Base-by-base conservation (phyloP, 768 basidiomycete genomes). In the Trametes punicea region DNA sequence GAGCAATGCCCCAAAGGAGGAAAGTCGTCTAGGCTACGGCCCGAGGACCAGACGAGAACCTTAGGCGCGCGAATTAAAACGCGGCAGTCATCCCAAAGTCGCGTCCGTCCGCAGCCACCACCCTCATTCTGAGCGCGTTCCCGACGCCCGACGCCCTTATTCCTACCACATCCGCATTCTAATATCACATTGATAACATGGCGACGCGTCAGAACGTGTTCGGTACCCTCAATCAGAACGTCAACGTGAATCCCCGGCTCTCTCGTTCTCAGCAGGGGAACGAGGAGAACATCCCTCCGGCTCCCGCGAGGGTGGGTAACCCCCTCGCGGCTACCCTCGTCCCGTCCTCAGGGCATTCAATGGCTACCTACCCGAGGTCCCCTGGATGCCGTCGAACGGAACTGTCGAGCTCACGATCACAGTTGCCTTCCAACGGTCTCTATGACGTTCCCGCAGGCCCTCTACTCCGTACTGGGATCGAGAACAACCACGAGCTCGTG, bases 61-160 rank as follows among this genome's bases (percentile, higher is more conserved):
- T 29, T 50, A 50, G 38, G 49, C 49, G 49, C 49, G 26, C 38
- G 11, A 8, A 27, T 39, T 39, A 50, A 50, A 50, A 50, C 10
- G 7, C 38, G 49, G 27, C 16, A 7, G 3, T 2, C n/a, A 3
- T 13, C 27, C 38, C 36, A 16, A 18, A 23, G 16, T 29, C n/a
- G n/a, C n/a, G n/a, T n/a, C n/a, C n/a, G n/a, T n/a, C n/a, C n/a
- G n/a, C n/a, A n/a, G n/a, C n/a, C n/a, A n/a, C n/a, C n/a, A n/a
- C n/a, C n/a, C n/a, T n/a, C n/a, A n/a, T n/a, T n/a, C n/a, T n/a
- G n/a, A n/a, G n/a, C n/a, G n/a, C n/a, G n/a, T n/a, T n/a, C n/a
- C n/a, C n/a, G n/a, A n/a, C n/a, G n/a, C n/a, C n/a, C n/a, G n/a
- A n/a, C n/a, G n/a, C n/a, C n/a, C n/a, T n/a, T n/a, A n/a, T n/a